Evolutionary conservation across 768 basidiomycete genomes (phyloP).

Genomic region (Phanerodontia chrysosporium): DNA sequence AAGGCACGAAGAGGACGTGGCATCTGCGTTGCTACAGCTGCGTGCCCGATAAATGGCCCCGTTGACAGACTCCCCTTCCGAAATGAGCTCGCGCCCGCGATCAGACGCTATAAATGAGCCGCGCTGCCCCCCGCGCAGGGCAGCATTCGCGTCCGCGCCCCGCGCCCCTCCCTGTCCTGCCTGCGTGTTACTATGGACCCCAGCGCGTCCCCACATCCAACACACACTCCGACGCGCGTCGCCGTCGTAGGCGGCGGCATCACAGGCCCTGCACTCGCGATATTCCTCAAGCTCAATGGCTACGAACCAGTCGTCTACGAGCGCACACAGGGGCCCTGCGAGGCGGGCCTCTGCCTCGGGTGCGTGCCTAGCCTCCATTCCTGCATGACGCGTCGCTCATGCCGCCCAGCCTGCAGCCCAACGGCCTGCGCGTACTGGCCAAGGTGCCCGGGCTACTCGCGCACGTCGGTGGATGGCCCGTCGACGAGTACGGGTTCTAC

Average conservation of each 20-base stretch:
- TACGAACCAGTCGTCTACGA: slow-evolving; percentile 8
- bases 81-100: not conserved
- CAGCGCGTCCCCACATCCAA: not conserved
- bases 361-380: slow-evolving; percentile 12
- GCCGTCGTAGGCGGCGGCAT: slow-evolving; percentile 4
- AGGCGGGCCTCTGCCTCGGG: slow-evolving; percentile 30
- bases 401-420: slow-evolving; percentile 10
- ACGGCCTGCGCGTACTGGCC: slow-evolving; percentile 7
- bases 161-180: not conserved
- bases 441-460: slow-evolving; percentile 11
- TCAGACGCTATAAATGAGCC: not conserved
- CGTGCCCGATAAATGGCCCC: not conserved
- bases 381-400: no score
- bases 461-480: not conserved
- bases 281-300: slow-evolving; percentile 1
- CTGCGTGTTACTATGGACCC: not conserved
- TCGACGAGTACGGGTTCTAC: slow-evolving; percentile 10
- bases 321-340: slow-evolving; percentile 8
- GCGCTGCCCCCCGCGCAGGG: not conserved
- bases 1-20: not conserved
- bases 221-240: not conserved
- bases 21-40: not conserved
- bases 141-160: not conserved
- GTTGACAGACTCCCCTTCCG: not conserved
- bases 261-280: slow-evolving; percentile 6